Conservation (phyloP, 495 filamentous ascomycete species). For the Aspergillus wentii region DNA sequence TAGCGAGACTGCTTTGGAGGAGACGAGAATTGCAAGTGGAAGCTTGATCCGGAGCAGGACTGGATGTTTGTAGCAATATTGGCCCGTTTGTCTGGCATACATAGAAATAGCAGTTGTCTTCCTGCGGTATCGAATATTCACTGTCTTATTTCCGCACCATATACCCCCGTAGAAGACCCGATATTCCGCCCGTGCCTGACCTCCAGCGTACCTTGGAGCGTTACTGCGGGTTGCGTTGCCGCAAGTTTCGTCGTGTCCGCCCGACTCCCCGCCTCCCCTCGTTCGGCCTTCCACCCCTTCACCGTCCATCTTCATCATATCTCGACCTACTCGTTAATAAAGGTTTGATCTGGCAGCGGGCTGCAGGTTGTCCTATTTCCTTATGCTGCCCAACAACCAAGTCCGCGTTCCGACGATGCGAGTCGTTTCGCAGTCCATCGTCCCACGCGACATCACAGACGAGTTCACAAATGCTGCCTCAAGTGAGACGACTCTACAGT, state of each 20-base stretch:
- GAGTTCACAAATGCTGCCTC: constrained; percentile 66
- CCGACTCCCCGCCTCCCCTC: constrained; percentile 18
- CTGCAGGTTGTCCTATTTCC: constrained; percentile 21
- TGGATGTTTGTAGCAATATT: constrained; percentile 46
- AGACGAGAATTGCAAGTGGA: constrained; percentile 13
- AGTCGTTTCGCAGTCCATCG: constrained; percentile 39
- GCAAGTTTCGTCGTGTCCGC: constrained; percentile 20
- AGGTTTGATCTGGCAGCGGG: constrained; percentile 20
- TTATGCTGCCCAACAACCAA: constrained; percentile 38
- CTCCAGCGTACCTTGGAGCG: not conserved
- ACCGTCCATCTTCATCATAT: constrained; percentile 6
- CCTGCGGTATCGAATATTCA: too few relatives aligned
- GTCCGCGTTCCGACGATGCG: constrained; percentile 29
- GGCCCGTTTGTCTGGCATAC: constrained; percentile 15
- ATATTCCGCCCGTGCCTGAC: too few relatives aligned
- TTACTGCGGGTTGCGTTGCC: constrained; percentile 7
- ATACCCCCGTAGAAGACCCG: too few relatives aligned
- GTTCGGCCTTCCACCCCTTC: constrained; percentile 15
- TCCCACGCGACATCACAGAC: constrained; percentile 70
- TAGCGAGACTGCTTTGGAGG: constrained; percentile 14
- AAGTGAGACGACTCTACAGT: constrained; percentile 43
- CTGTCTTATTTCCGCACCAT: too few relatives aligned
- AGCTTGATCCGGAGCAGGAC: constrained; percentile 14
- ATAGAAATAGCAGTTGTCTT: too few relatives aligned
- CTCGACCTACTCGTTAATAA: constrained; percentile 1